phyloP scores from a whole-genome alignment of 805 yeast species.

The Nakazawaea ishiwadae region DNA sequence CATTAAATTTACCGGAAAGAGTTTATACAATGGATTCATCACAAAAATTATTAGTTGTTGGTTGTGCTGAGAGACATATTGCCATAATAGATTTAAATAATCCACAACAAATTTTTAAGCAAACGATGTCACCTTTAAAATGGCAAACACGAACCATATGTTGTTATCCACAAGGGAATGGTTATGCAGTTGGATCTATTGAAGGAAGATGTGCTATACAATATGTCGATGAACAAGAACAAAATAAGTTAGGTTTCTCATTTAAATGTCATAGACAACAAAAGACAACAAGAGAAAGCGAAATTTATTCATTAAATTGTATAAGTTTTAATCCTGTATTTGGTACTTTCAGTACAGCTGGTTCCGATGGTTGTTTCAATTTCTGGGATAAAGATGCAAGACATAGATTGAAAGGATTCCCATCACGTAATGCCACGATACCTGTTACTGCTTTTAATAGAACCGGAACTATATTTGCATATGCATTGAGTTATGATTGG shows the following conservation, averaged over 20 bases:
- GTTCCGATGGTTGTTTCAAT: conserved; percentile 89
- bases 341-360: conserved; percentile 92
- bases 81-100: conserved; percentile 71
- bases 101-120: conserved; percentile 80
- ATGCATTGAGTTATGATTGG: conserved; percentile 95
- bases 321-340: conserved; percentile 83
- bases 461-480: conserved; percentile 80
- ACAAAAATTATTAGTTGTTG: conserved; percentile 83
- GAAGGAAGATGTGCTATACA: conserved; percentile 97
- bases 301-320: conserved; percentile 74
- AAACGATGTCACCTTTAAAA: conserved; percentile 71
- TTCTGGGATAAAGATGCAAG: conserved; percentile 95
- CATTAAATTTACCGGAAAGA: conserved; percentile 81
- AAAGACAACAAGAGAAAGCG: conserved; percentile 52
- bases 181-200: conserved; percentile 87
- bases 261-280: conserved; percentile 89
- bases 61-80: conserved; percentile 86
- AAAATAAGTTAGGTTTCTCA: conserved; percentile 69
- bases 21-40: conserved; percentile 85
- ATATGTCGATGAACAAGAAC: conserved; percentile 81
- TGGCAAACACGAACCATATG: conserved; percentile 81
- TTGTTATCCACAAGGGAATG: conserved; percentile 89
- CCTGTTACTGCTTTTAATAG: conserved; percentile 78
- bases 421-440: conserved; percentile 61
- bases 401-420: conserved; percentile 79